These are phyloP conservation scores for Flaveria trinervia DNA, from an alignment of 129 eudicot genomes.

Conservation along the genomic window DNA sequence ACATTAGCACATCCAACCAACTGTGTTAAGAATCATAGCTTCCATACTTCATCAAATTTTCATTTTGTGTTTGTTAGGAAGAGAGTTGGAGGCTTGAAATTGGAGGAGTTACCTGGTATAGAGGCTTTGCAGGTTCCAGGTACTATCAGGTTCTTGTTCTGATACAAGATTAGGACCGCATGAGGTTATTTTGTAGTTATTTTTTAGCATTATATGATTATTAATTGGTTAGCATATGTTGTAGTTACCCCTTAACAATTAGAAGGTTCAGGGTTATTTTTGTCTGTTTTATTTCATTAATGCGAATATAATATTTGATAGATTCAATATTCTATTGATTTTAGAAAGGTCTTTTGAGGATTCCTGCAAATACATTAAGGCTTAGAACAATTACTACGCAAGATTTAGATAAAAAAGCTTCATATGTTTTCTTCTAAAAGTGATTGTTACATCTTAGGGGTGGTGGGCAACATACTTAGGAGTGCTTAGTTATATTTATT, in stretches of 20 bases:
- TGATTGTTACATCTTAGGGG: too few species aligned
- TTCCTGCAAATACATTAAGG: constrained; percentile 19
- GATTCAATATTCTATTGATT: not conserved
- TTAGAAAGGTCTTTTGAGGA: not conserved
- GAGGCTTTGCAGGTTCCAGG: constrained; percentile 92
- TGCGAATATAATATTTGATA: too few species aligned
- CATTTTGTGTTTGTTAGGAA: constrained; percentile 51
- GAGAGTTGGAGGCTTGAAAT: constrained; percentile 87
- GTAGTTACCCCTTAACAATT: constrained; percentile 2
- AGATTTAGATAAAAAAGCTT: constrained; percentile 18
- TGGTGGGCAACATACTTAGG: too few species aligned
- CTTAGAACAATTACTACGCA: constrained; percentile 11
- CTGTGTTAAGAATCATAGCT: constrained; percentile 5
- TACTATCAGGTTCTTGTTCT: constrained; percentile 28
- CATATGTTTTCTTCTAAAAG: not conserved
- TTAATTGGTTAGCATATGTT: not conserved
- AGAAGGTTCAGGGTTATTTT: not conserved
- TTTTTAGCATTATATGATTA: constrained; percentile 16
- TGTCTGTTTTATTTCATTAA: not conserved
- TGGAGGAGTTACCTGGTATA: constrained; percentile 90
- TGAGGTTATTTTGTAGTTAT: constrained; percentile 1
- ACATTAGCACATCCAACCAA: not conserved
- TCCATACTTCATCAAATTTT: not conserved
- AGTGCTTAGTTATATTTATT: not conserved
- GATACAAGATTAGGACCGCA: constrained; percentile 13